Base-by-base conservation (phyloP, 2,329 filamentous ascomycete species). In the Ascochyta fabae region DNA sequence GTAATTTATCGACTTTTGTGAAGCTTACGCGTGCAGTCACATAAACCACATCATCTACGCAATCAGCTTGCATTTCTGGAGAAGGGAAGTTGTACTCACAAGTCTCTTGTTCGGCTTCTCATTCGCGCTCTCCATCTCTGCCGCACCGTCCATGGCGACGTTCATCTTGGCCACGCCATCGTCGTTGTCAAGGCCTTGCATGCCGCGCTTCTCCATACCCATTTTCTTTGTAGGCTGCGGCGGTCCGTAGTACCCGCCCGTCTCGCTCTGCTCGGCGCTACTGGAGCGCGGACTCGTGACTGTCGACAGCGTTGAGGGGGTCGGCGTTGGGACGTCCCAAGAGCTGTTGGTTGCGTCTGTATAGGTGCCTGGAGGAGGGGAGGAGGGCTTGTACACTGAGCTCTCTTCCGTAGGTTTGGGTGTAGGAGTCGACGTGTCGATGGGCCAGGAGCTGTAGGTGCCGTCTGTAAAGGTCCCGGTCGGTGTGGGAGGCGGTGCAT, bases 401-500 rank as follows among this genome's bases (percentile, higher is more conserved):
- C 16, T 41, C n/a, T 40, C 15, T 19, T 34, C 33, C 8, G 7
- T 34, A 9, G 33, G 33, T 35, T 19, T 27, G 1, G 47, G 38
- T 22, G 29, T n/a, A 2, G 38, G 10, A 26, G 48, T 39, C 0
- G 48, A n/a, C 5, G 29, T 29, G 23, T 31, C 48, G 8, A 47
- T 35, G n/a, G 44, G 34, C 48, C 48, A 52, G 4, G 41, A 52
- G 6, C 27, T 22, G 49, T 40, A 42, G 0, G 43, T 36, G 36
- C 43, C 50, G 19, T 53, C 50, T 24, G 43, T 53, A 13, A 47
- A 47, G 2, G 49, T 53, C 0, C 19, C 10, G 8, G 42, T 41
- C 4, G 50, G 24, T 0, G 24, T 13, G 1, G 50, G 24, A 4
- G 44, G 38, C 0, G 29, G n/a, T 4, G 23, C 36, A 36, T 53